A percentile compares a stretch with the other conserved stretches of the same genome.
Evolutionary conservation across 1,284 basidiomycete genomes (phyloP).

Genomic region (Meripilus lineatus): DNA sequence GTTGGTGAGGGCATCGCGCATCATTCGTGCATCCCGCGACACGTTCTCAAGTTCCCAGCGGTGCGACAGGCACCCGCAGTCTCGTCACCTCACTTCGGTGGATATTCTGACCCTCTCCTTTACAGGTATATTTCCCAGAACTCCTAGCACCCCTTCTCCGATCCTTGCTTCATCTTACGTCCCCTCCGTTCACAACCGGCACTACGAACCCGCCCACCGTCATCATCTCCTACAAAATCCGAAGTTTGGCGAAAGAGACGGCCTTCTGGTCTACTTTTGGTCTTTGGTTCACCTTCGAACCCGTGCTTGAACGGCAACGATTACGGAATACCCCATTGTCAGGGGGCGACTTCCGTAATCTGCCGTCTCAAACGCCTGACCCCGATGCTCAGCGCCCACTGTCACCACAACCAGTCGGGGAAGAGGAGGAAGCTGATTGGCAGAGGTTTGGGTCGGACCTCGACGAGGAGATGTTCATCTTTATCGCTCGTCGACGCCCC

Average conservation of each 20-base stretch:
- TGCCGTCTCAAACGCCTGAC: too few relatives aligned
- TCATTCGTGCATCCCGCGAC: too few relatives aligned
- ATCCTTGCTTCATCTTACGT: slow-evolving; percentile 61
- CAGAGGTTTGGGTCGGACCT: not conserved
- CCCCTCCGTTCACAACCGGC: slow-evolving; percentile 35
- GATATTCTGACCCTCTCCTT: not conserved
- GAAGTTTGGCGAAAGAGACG: slow-evolving; percentile 72
- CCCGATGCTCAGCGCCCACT: too few relatives aligned
- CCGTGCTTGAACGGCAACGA: slow-evolving; percentile 43
- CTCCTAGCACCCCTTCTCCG: slow-evolving; percentile 67
- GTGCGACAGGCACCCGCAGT: too few relatives aligned
- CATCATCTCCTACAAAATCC: slow-evolving; percentile 71
- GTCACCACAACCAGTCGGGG: too few relatives aligned
- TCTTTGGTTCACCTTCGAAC: slow-evolving; percentile 71
- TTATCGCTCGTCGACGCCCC: slow-evolving; percentile 51
- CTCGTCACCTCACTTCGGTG: too few relatives aligned
- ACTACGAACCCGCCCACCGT: slow-evolving; percentile 26
- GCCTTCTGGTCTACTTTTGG: slow-evolving; percentile 82
- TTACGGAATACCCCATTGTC: not conserved
- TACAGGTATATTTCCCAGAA: slow-evolving; percentile 72
- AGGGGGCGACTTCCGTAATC: not conserved
- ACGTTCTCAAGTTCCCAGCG: too few relatives aligned
- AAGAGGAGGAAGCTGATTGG: too few relatives aligned
- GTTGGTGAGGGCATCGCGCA: too few relatives aligned
- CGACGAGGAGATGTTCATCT: slow-evolving; percentile 54